Conservation (phyloP, 164 flowering plant genomes). For the Tinospora cordifolia region DNA sequence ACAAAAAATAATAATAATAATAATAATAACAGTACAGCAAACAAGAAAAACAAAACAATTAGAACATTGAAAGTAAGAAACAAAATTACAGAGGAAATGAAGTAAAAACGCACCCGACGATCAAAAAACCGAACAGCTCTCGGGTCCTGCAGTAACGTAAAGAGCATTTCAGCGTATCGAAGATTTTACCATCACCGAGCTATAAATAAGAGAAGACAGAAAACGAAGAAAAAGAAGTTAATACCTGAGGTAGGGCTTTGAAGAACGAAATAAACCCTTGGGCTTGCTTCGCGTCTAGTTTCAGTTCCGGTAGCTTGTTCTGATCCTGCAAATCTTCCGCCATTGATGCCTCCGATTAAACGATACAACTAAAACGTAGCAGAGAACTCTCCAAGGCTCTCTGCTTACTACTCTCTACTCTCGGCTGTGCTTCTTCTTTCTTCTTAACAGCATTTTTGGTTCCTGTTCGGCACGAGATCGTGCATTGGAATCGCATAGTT, state of each 20-base stretch:
- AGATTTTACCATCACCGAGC: neutral
- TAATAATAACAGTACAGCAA: neutral
- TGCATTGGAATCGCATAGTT: too few relatives aligned
- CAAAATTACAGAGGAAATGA: neutral
- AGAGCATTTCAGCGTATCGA: conserved; percentile 5
- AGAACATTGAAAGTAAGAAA: too few relatives aligned
- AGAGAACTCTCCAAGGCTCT: neutral
- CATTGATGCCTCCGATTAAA: conserved; percentile 23
- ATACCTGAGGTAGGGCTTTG: conserved; percentile 76
- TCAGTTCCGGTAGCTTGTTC: conserved; percentile 87
- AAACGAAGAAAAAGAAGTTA: conserved; percentile 5
- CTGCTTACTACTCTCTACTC: neutral
- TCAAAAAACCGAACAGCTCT: conserved; percentile 89
- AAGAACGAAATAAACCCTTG: conserved; percentile 93
- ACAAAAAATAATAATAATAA: neutral
- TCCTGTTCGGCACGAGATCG: neutral
- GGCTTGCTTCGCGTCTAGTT: conserved; percentile 92
- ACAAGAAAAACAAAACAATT: neutral
- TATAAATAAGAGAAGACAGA: neutral
- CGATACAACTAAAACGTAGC: neutral
- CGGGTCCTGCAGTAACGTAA: conserved; percentile 45
- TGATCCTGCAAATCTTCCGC: conserved; percentile 44
- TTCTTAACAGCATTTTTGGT: neutral
- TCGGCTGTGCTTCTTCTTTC: neutral
- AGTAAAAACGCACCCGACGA: conserved; percentile 63